Conservation (phyloP, 805 yeast species). For the Candida sakaeoensis region DNA sequence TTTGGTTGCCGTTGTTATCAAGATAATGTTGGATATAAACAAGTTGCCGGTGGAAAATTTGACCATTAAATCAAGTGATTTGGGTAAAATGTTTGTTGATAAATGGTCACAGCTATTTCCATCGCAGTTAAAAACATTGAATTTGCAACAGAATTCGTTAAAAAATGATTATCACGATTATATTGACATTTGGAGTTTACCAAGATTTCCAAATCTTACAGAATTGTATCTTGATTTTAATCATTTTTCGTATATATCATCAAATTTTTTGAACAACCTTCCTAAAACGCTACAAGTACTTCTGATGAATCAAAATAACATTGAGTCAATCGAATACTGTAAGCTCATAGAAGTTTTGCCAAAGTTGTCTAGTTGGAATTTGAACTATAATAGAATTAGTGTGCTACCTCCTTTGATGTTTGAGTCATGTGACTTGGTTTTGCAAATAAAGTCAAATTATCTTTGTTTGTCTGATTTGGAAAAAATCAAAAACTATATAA, state of each 20-base stretch:
- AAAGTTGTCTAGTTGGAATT: constrained; percentile 14
- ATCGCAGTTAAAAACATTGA: constrained; percentile 16
- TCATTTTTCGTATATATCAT: constrained; percentile 17
- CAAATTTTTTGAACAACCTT: constrained; percentile 17
- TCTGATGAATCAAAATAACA: constrained; percentile 12
- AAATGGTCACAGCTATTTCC: constrained; percentile 31
- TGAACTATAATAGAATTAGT: constrained; percentile 15
- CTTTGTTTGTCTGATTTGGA: constrained; percentile 12
- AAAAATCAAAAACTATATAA: constrained; percentile 1
- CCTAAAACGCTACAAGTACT: constrained; percentile 26
- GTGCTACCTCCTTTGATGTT: constrained; percentile 9
- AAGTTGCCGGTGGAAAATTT: constrained; percentile 10
- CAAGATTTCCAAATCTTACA: constrained; percentile 22
- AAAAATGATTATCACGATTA: constrained; percentile 10
- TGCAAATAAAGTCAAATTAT: constrained; percentile 15
- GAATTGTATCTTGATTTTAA: constrained; percentile 25
- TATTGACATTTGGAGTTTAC: constrained; percentile 16
- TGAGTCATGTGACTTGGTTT: constrained; percentile 7
- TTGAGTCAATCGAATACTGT: constrained; percentile 8
- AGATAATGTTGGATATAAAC: constrained; percentile 18
- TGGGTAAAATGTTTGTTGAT: constrained; percentile 27
- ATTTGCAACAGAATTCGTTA: constrained; percentile 25
- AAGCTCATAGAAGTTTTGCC: constrained; percentile 15
- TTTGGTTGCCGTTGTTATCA: constrained; percentile 25
- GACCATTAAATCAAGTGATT: constrained; percentile 29